phyloP scores from a whole-genome alignment of 306 rosid genomes.

The Vicia villosa region DNA sequence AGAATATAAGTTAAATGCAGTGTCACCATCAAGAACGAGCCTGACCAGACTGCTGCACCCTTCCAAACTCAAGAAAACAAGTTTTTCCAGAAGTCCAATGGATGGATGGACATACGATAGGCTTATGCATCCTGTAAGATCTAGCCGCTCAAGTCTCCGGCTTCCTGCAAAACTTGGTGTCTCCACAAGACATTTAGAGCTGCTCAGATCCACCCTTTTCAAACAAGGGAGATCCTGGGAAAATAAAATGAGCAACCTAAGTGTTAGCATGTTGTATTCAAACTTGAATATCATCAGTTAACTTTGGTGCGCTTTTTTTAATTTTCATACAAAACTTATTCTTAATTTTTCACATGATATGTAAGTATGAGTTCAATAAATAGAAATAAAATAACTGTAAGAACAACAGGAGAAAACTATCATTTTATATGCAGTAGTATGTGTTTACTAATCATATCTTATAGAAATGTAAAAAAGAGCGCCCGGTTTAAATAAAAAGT shows the following conservation, averaged over 20 bases:
- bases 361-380: background rate
- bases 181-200: slow-evolving; percentile 15
- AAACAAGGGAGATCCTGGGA: slow-evolving; percentile 7
- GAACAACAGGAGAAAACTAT: background rate
- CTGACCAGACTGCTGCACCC: slow-evolving; percentile 24
- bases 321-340: background rate
- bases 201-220: slow-evolving; percentile 28
- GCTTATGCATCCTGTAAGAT: slow-evolving; percentile 29
- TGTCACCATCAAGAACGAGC: background rate
- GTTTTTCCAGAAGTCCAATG: slow-evolving; percentile 18
- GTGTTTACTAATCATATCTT: background rate
- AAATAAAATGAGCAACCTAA: background rate
- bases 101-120: slow-evolving; percentile 25
- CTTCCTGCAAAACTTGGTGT: slow-evolving; percentile 19
- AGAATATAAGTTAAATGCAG: slow-evolving; percentile 1
- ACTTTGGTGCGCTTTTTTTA: background rate
- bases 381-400: background rate
- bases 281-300: background rate
- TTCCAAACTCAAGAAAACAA: slow-evolving; percentile 25
- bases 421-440: background rate
- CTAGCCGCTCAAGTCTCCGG: slow-evolving; percentile 15
- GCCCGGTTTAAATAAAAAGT: background rate
- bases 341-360: background rate
- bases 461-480: background rate
- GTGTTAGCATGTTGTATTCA: background rate